Evolutionary conservation across 176 grass and related monocot species (phyloP), one percentile per base, ranked within the genome.

Genomic region (Ensete ventricosum): DNA sequence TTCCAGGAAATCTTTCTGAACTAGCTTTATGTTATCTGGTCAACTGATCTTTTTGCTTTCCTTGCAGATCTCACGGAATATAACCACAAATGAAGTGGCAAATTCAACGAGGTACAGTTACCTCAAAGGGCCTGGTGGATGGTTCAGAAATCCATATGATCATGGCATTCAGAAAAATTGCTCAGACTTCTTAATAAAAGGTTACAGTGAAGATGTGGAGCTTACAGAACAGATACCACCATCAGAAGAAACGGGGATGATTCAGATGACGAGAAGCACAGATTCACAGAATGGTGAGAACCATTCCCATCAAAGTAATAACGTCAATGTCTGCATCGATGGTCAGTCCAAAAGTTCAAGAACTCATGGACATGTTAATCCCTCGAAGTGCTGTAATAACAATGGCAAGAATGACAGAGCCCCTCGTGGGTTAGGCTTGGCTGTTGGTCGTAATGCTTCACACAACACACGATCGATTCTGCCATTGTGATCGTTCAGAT

Each of bases 11-110:
- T 11, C 25, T 34, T 67, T 9, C 0, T 22, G 14, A 14, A 23
- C n/a, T 54, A 1, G 14, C 54, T n/a, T 52, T 77, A 6, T 55
- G 6, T 50, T 50, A 7, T 14, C 57, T 67, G 27, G 24, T 66
- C 34, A 43, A 43, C 13, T 66, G 52, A 43, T 43, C n/a, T 62
- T 83, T 62, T 83, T 65, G 78, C 83, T 11, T 52, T 54, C 73
- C 62, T 60, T 82, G 43, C 71, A 99, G 96, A 99, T 99, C 73
- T 81, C 91, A 58, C 83, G 77, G 80, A 99, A 99, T 73, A 95
- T 99, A 85, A 99, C 96, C 62, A 99, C 96, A 72, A 99, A 99
- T 16, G 96, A 99, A 78, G 82, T 95, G 86, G 88, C 88, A 58
- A 99, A 99, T 76, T 85, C 86, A 21, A 79, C 84, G 88, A 84